These are phyloP conservation scores for Sphaerobolus stellatus DNA, from an alignment of 1,284 basidiomycete species.

Conservation along the genomic window DNA sequence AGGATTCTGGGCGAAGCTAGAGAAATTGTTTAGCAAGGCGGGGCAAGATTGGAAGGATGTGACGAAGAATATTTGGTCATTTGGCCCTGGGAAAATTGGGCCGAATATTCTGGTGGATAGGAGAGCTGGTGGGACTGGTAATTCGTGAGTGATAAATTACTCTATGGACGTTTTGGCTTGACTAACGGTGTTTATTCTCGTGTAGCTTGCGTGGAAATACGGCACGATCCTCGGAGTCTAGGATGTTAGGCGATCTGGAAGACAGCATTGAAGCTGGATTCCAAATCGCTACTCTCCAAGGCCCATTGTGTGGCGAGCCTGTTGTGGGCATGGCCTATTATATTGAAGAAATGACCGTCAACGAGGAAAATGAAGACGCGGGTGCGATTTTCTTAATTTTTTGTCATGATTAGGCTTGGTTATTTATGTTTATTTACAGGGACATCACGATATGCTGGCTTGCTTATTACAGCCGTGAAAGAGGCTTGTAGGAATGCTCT, in stretches of 20 bases:
- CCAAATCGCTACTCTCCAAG: constrained; percentile 91
- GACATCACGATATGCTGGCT: constrained; percentile 78
- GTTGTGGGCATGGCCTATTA: constrained; percentile 93
- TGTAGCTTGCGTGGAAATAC: constrained; percentile 8
- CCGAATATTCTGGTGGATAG: constrained; percentile 85
- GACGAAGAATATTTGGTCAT: constrained; percentile 80
- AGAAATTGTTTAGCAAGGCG: constrained; percentile 61
- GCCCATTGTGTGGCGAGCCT: constrained; percentile 94
- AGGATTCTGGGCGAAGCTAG: constrained; percentile 79
- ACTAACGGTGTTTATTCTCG: background rate
- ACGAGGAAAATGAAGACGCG: constrained; percentile 61
- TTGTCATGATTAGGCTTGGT: constrained; percentile 14
- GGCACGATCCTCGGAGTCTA: background rate
- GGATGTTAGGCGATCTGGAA: constrained; percentile 62
- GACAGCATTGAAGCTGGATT: constrained; percentile 90
- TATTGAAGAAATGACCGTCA: constrained; percentile 73
- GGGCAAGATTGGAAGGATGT: constrained; percentile 84
- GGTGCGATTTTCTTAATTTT: constrained; percentile 31
- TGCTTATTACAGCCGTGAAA: constrained; percentile 84
- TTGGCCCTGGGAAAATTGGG: constrained; percentile 87
- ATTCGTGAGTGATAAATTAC: constrained; percentile 50
- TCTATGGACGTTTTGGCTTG: background rate
- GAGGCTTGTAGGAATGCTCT: constrained; percentile 89
- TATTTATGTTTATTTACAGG: constrained; percentile 31
- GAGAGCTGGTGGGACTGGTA: constrained; percentile 42